Conservation (phyloP, 192 early-diverging fungal species). For the Backusella tarrabulga region DNA sequence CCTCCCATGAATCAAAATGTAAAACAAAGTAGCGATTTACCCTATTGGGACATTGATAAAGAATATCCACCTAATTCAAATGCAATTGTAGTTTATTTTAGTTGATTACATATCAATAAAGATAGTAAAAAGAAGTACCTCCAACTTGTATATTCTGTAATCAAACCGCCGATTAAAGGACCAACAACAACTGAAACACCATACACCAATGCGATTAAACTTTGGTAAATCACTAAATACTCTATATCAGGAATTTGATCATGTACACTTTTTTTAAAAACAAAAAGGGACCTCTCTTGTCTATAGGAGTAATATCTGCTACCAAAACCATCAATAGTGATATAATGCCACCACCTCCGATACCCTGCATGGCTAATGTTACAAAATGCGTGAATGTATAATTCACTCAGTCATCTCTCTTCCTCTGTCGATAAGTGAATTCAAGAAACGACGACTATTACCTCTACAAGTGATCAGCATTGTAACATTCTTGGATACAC, state of each 20-base stretch:
- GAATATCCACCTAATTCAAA: constrained; percentile 48
- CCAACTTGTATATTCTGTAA: constrained; percentile 58
- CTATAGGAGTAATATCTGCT: constrained; percentile 61
- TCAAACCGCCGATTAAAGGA: constrained; percentile 57
- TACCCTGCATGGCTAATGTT: constrained; percentile 61
- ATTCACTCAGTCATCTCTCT: neutral
- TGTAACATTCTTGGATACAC: constrained; percentile 44
- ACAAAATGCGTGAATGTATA: neutral
- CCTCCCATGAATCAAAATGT: neutral
- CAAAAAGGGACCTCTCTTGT: constrained; percentile 36
- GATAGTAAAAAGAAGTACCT: constrained; percentile 8
- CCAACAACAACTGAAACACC: constrained; percentile 53
- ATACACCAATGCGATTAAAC: constrained; percentile 54
- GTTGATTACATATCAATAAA: neutral
- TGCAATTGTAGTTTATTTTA: neutral
- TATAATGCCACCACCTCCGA: constrained; percentile 55
- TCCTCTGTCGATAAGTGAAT: neutral
- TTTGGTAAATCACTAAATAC: constrained; percentile 36
- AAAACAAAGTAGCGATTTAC: constrained; percentile 7
- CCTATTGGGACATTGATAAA: constrained; percentile 62
- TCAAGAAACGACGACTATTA: neutral
- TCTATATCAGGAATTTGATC: neutral
- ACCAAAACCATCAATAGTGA: constrained; percentile 63
- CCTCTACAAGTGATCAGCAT: constrained; percentile 59
- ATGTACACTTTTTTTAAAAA: neutral